Evolutionary conservation across 2,329 filamentous ascomycete species (phyloP).

Genomic region (Paraphoma sp.): DNA sequence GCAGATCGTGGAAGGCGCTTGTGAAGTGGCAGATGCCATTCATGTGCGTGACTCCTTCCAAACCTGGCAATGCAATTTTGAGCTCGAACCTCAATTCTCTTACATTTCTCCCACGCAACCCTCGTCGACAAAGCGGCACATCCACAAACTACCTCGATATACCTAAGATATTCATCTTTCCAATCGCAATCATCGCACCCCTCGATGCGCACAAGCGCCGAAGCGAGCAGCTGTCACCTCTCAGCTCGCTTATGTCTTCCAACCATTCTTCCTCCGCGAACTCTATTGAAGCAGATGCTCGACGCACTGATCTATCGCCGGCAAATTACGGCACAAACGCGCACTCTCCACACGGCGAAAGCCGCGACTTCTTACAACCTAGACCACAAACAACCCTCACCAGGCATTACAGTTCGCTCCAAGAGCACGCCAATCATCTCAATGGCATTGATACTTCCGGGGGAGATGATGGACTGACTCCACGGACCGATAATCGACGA

Average conservation of each 20-base stretch:
- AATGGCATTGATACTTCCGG: constrained; percentile 1
- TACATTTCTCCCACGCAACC: no score
- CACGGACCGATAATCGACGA: constrained; percentile 26
- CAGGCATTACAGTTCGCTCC: constrained; percentile 30
- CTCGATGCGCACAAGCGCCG: constrained; percentile 17
- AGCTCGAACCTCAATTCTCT: neutral
- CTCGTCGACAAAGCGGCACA: neutral
- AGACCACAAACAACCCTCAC: constrained; percentile 10
- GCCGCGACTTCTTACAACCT: constrained; percentile 2
- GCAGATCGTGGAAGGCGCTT: no score
- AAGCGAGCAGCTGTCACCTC: constrained; percentile 13
- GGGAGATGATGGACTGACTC: constrained; percentile 13
- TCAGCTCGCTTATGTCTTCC: constrained; percentile 20
- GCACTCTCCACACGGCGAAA: neutral
- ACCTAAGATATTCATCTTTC: no score
- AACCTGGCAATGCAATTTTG: neutral
- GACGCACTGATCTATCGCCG: constrained; percentile 3
- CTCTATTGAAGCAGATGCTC: constrained; percentile 9
- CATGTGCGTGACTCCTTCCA: no score
- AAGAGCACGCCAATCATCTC: constrained; percentile 33
- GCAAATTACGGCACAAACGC: no score
- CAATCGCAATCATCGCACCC: neutral
- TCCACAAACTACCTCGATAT: neutral
- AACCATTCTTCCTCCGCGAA: constrained; percentile 8
- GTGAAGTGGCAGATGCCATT: no score